phyloP scores from a whole-genome alignment of 495 filamentous ascomycete species.

The Letharia lupina region DNA sequence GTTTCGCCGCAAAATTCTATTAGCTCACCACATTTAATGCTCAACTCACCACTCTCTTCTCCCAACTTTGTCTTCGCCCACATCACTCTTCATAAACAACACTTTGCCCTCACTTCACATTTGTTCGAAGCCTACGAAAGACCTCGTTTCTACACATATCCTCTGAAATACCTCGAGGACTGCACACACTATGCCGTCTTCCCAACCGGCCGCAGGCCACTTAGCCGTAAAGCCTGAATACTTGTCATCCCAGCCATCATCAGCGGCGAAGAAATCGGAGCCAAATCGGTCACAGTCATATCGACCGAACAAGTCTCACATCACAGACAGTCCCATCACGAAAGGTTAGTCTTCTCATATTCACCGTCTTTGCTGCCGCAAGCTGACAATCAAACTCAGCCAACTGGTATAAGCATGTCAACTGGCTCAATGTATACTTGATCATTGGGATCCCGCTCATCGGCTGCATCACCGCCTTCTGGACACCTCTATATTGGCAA shows the following conservation, averaged over 20 bases:
- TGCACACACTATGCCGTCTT: slow-evolving; percentile 25
- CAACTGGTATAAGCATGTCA: slow-evolving; percentile 97
- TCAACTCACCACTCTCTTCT: background rate
- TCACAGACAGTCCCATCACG: slow-evolving; percentile 52
- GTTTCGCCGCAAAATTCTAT: background rate
- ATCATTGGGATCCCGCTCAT: slow-evolving; percentile 77
- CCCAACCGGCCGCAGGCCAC: slow-evolving; percentile 26
- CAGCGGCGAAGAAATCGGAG: slow-evolving; percentile 27
- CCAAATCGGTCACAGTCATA: slow-evolving; percentile 26
- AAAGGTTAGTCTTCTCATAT: background rate
- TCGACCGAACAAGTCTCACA: slow-evolving; percentile 48
- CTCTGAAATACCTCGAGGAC: background rate
- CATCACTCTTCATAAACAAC: background rate
- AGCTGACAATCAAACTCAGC: slow-evolving; percentile 41
- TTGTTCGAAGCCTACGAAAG: background rate
- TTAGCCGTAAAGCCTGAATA: slow-evolving; percentile 27
- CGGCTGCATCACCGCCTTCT: slow-evolving; percentile 69
- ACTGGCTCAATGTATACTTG: slow-evolving; percentile 85
- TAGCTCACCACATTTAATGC: background rate
- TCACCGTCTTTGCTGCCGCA: background rate
- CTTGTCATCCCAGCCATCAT: slow-evolving; percentile 25
- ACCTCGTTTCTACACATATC: background rate
- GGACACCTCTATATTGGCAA: slow-evolving; percentile 66
- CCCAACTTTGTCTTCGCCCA: background rate
- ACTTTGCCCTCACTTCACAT: background rate